Conservation (phyloP, 805 yeast genomes). For the Lipomyces oligophaga region DNA sequence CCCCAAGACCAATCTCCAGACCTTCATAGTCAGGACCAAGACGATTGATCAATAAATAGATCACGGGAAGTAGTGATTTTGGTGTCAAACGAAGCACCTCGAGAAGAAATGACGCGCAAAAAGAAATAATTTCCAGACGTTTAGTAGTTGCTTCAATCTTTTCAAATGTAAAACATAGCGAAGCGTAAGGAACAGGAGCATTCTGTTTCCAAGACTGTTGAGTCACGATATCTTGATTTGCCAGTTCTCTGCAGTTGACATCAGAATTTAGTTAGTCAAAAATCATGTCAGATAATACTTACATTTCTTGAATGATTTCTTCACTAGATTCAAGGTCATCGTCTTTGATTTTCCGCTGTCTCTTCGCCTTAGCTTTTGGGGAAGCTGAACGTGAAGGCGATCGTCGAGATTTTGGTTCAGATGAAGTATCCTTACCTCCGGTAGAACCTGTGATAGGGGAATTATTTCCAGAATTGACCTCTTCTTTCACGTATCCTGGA, state of each 20-base stretch:
- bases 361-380: neutral
- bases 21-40: slow-evolving; percentile 88
- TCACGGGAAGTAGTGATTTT: slow-evolving; percentile 57
- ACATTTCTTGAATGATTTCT: slow-evolving; percentile 12
- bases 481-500: no score
- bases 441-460: no score
- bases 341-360: neutral
- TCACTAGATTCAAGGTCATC: slow-evolving; percentile 7
- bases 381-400: neutral
- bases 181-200: slow-evolving; percentile 27
- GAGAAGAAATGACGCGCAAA: slow-evolving; percentile 68
- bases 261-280: neutral
- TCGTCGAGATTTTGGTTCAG: neutral
- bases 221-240: neutral
- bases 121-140: slow-evolving; percentile 72
- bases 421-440: no score
- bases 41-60: slow-evolving; percentile 75
- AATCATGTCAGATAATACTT: neutral
- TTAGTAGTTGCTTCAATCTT: slow-evolving; percentile 76
- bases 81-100: slow-evolving; percentile 57
- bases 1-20: slow-evolving; percentile 90
- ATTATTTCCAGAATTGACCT: no score
- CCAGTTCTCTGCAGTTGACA: slow-evolving; percentile 3
- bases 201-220: slow-evolving; percentile 13
- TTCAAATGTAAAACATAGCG: slow-evolving; percentile 56